Evolutionary conservation across 2,329 filamentous ascomycete species (phyloP).

Genomic region (Ophiostoma triangulosporum): DNA sequence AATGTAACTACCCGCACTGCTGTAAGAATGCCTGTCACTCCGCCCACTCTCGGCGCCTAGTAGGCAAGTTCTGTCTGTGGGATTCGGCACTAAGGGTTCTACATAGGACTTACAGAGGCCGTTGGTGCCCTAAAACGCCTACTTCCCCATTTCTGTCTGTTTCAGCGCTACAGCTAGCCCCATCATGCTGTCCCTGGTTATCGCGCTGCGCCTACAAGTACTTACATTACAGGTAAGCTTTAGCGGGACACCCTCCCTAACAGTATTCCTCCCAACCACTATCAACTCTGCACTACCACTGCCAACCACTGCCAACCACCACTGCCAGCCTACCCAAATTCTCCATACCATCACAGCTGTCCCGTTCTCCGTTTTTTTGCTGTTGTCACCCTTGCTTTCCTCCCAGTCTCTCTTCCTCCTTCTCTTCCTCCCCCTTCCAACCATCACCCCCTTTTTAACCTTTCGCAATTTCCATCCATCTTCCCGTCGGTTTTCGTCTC

Average conservation of each 20-base stretch:
- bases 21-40: not conserved
- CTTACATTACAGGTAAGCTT: not conserved
- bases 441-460: constrained; percentile 6
- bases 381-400: not conserved
- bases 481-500: not conserved
- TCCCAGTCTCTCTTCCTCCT: not conserved
- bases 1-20: not conserved
- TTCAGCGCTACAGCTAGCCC: too few relatives aligned
- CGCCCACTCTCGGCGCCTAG: not conserved
- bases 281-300: not conserved
- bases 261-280: too few relatives aligned
- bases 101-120: not conserved
- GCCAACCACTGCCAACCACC: not conserved
- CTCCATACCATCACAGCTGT: not conserved
- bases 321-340: not conserved
- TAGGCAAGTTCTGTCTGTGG: too few relatives aligned
- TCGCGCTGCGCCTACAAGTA: not conserved
- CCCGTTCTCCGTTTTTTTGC: not conserved
- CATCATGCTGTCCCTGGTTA: not conserved
- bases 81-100: too few relatives aligned
- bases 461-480: constrained; percentile 4
- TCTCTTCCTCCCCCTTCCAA: constrained; percentile 5
- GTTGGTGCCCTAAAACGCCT: not conserved
- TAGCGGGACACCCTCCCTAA: not conserved
- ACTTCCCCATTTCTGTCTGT: not conserved